Percentiles rank a stretch among this genome's conserved stretches.
Conservation (phyloP, 1,284 basidiomycete genomes). For the Trametes polyzona region DNA sequence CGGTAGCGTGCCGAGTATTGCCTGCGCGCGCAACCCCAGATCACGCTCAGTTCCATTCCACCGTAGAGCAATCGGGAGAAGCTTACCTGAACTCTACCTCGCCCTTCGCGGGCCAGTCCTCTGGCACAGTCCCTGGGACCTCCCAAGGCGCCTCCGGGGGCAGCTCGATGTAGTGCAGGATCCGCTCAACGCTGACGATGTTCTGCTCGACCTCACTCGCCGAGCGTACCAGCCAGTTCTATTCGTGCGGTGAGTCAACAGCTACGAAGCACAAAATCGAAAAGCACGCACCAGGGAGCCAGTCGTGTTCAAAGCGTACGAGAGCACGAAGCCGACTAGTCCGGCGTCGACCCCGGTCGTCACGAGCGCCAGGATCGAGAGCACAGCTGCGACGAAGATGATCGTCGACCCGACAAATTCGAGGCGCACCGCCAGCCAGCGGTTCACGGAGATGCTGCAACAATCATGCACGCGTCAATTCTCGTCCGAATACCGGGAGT, state of each 20-base stretch:
- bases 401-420: constrained; percentile 86
- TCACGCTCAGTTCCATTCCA: not conserved
- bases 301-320: constrained; percentile 84
- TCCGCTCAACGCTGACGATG: constrained; percentile 86
- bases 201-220: constrained; percentile 95
- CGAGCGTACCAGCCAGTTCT: constrained; percentile 91
- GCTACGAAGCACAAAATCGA: too few relatives aligned
- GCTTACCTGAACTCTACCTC: constrained; percentile 75
- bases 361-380: constrained; percentile 74
- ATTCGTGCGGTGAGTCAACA: not conserved
- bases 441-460: constrained; percentile 69
- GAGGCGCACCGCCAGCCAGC: constrained; percentile 81
- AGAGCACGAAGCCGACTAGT: constrained; percentile 88
- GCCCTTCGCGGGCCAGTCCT: constrained; percentile 79
- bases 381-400: constrained; percentile 73
- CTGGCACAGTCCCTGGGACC: constrained; percentile 65
- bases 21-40: constrained; percentile 40
- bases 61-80: not conserved
- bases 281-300: constrained; percentile 59
- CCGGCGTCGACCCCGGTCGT: constrained; percentile 85
- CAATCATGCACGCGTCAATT: not conserved
- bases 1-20: constrained; percentile 86
- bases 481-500: not conserved
- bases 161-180: constrained; percentile 78
- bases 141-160: constrained; percentile 78